Evolutionary conservation across 805 yeast genomes (phyloP), one percentile per base, ranked within the genome.

Genomic region (Torulaspora indica): DNA sequence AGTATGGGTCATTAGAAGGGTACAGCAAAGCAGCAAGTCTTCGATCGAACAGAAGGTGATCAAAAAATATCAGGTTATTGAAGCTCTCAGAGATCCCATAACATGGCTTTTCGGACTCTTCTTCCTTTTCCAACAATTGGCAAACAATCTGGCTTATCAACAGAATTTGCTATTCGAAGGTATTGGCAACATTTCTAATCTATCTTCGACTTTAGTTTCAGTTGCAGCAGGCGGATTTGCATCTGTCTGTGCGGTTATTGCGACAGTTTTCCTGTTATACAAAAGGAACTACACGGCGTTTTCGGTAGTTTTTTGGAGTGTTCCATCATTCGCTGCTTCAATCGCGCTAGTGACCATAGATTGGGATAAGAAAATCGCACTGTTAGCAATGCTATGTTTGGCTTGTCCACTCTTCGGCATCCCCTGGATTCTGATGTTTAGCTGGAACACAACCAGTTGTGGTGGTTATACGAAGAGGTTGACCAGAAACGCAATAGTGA

Each of bases 221-320:
- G 79, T 74, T 35, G 82, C 79, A 0, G 64, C 74, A 32, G 74
- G 77, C 49, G 79, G 78, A 1, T 76, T 68, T 49, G 71, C 74
- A 8, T 69, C 68, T 8, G 40, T 70, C n/a, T 67, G 68, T 46
- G 61, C 71, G 47, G 48, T 74, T 3, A 40, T 71, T 30, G 69
- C 74, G 1, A 68, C 75, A 2, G 47, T 56, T 15, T 39, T 66
- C 9, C 47, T 74, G 24, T 52, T 64, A 35, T 57, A 47, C 32
- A 55, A 58, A 35, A 68, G 68, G 18, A 63, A 70, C 52, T 66
- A 62, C 9, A 65, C 73, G 5, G 74, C 74, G 4, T 66, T 61
- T 30, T 60, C 71, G 1, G 61, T 63, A 4, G 60, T 66, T 0
- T 57, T 70, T 28, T 68, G 74, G 64, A 58, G 68, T 4, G 25